Evolutionary conservation across 2,329 filamentous ascomycete genomes (phyloP), one percentile per base, ranked within the genome.

Genomic region (Fusarium poae): DNA sequence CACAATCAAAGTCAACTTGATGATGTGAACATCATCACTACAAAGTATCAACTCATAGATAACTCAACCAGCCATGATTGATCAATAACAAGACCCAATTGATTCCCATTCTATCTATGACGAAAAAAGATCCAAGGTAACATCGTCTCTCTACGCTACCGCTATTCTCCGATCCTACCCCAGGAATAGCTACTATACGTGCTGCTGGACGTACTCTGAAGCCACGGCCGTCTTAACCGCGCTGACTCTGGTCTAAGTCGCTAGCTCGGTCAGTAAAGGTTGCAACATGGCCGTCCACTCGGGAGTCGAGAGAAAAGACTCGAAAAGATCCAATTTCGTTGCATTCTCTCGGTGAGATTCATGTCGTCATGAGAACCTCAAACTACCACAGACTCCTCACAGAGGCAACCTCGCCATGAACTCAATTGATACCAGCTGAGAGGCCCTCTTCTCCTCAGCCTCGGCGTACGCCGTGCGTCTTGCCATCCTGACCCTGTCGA

Each of bases 151-250:
- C 15, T 13, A 15, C 25, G 11, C 60, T 60, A 65, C 20, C 45
- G 62, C 45, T 52, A 65, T 46, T 42, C 35, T 45, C 62, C 52
- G 60, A 27, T 12, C 35, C 35, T 60, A 57, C 35, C 20, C 16
- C 44, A 63, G 23, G 57, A 46, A 57, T 51, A 29, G 23, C 30
- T 35, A 43, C 6, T 20, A 15, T 48, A 23, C 7, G 6, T 42
- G 15, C 20, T 27, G 34, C 48, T 40, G 5, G 16, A 39, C n/a
- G 35, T 5, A 25, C 43, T 51, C 23, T 51, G 18, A 27, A 62
- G 61, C 42, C 51, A 52, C 43, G 50, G 60, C 60, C 60, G 60
- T 62, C 20, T 56, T 69, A 68, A 39, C 65, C 65, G 65, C 45
- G 53, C 53, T 58, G 58, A 58, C 27, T 37, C 25, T 51, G 37